Base-by-base conservation (phyloP, 345 rosid genomes). In the Syzygium grande region DNA sequence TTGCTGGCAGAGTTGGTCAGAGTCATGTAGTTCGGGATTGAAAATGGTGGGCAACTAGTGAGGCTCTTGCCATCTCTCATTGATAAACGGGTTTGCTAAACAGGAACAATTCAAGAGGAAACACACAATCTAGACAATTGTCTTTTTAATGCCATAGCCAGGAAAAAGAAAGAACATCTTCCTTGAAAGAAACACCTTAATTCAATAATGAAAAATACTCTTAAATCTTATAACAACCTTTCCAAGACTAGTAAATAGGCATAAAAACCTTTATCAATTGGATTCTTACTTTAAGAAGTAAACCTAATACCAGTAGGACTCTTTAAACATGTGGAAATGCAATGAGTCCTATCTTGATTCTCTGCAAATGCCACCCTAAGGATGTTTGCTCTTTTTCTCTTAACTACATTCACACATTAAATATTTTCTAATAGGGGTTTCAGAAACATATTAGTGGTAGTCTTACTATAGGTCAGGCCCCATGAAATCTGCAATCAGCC, bases 11-110 rank as follows among this genome's bases (percentile, higher is more conserved):
- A 96, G 51, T 89, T 93, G 0, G 98, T 97, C 5, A 96, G 97
- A 68, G 88, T 89, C 99, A 98, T 96, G 91, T 94, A 97, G 92
- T 92, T 95, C 8, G 98, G 99, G 59, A 92, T 95, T 5, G 97
- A 95, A 90, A 95, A 95, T 4, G 98, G 96, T 0, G 95, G 99
- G 90, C 98, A 98, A 89, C 99, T 97, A 25, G 89, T 93, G 87
- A 98, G 96, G 89, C 97, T 96, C 52, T 97, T 93, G 43, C 96
- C 98, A 56, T 98, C 99, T 92, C 95, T 98, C 63, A 91, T 49
- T 3, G 93, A 92, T n/a, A 90, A 27, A 89, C 90, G 52, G 88
- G 93, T 51, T 92, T 92, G 13, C 87, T 90, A 68, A 73, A 38
- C 21, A 34, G 14, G 23, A 34, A 38, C 14, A 73, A 41, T 38